A percentile compares a stretch with the other conserved stretches of the same genome.
Conservation (phyloP, 148 eudicot genomes). For the Fagopyrum esculentum region DNA sequence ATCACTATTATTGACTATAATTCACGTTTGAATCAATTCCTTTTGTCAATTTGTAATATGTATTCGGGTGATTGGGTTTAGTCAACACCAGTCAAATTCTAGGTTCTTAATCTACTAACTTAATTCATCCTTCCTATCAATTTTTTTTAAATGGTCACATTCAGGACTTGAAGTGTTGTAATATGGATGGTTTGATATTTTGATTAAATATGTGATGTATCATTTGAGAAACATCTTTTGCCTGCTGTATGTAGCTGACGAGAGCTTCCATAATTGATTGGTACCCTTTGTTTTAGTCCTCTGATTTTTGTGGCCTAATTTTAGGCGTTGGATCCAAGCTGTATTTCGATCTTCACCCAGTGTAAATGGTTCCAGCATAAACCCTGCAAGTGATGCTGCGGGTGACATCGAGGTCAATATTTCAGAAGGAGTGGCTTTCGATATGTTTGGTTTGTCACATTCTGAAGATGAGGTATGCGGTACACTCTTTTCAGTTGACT, state of each 20-base stretch:
- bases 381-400: slow-evolving; percentile 15
- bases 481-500: not conserved
- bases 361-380: slow-evolving; percentile 20
- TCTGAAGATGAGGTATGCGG: slow-evolving; percentile 57
- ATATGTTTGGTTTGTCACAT: slow-evolving; percentile 69
- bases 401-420: slow-evolving; percentile 57
- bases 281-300: not conserved
- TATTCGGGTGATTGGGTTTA: too few species aligned
- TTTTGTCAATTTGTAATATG: too few species aligned
- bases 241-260: not conserved
- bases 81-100: too few species aligned
- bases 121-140: too few species aligned
- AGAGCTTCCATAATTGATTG: slow-evolving; percentile 5
- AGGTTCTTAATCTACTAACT: too few species aligned
- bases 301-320: slow-evolving; percentile 15
- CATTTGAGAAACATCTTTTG: not conserved
- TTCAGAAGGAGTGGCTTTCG: slow-evolving; percentile 70
- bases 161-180: not conserved
- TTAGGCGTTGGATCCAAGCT: slow-evolving; percentile 98
- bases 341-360: slow-evolving; percentile 33
- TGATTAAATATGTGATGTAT: not conserved
- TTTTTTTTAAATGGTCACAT: not conserved
- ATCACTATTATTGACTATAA: too few species aligned
- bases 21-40: too few species aligned
- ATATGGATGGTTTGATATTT: not conserved